These are phyloP conservation scores for Odonthalia washingtoniensis DNA, from an alignment of 31 red algal genomes.

Conservation along the genomic window DNA sequence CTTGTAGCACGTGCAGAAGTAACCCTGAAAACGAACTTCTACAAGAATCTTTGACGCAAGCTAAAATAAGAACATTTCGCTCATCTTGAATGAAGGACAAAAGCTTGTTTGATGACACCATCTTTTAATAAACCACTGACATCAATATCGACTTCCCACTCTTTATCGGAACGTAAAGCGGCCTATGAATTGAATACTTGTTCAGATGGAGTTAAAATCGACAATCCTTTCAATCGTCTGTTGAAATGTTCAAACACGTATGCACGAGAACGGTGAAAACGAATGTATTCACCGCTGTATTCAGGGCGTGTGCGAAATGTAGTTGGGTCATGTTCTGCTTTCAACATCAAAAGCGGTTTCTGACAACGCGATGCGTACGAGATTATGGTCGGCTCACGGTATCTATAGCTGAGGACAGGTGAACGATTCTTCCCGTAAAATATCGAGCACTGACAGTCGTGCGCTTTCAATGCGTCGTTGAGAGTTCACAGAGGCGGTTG, in stretches of 20 bases:
- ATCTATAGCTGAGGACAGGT: constrained; percentile 78
- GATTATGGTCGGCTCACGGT: constrained; percentile 53
- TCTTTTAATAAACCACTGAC: constrained; percentile 61
- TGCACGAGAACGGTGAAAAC: constrained; percentile 47
- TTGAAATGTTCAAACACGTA: constrained; percentile 60
- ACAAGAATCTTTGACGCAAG: constrained; percentile 50
- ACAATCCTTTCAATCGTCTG: background rate
- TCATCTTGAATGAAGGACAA: constrained; percentile 69
- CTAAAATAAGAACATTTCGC: constrained; percentile 37
- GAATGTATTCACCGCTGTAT: constrained; percentile 70
- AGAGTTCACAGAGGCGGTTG: background rate
- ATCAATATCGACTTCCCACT: constrained; percentile 84
- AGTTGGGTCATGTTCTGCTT: constrained; percentile 58
- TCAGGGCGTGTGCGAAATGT: constrained; percentile 57
- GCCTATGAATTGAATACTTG: constrained; percentile 53
- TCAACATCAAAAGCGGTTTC: constrained; percentile 57
- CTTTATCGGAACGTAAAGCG: constrained; percentile 67
- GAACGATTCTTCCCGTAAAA: constrained; percentile 53
- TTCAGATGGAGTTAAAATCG: constrained; percentile 74
- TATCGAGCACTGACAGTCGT: constrained; percentile 8
- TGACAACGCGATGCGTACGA: constrained; percentile 70
- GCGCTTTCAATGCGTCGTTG: constrained; percentile 29
- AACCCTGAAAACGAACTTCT: constrained; percentile 58
- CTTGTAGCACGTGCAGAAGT: constrained; percentile 64
- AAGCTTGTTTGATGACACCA: constrained; percentile 51